Percentiles rank a stretch among this genome's conserved stretches.
phyloP scores from a whole-genome alignment of 805 yeast genomes.

The Kodamaea kakaduensis region DNA sequence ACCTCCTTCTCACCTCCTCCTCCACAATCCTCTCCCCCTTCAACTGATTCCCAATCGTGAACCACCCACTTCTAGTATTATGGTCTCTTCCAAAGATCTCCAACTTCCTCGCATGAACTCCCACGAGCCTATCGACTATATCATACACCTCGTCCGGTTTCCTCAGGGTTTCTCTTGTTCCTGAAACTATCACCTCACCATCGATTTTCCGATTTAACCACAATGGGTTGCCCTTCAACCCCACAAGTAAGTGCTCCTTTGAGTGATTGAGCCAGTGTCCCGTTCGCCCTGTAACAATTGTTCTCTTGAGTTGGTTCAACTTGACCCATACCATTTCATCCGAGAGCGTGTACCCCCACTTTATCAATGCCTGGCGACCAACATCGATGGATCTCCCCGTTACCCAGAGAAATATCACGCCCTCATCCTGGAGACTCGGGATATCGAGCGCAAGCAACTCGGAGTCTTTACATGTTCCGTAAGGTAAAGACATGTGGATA shows the following conservation, averaged over 20 bases:
- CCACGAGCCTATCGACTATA: slow-evolving; percentile 80
- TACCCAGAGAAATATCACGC: slow-evolving; percentile 84
- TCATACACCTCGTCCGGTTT: slow-evolving; percentile 90
- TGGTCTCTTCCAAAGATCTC: slow-evolving; percentile 89
- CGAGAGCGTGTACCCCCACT: slow-evolving; percentile 77
- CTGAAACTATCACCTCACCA: slow-evolving; percentile 71
- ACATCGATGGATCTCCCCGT: slow-evolving; percentile 91
- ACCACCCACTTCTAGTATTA: slow-evolving; percentile 87
- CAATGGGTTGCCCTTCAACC: slow-evolving; percentile 71
- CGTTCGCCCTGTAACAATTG: slow-evolving; percentile 92
- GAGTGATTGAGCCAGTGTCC: slow-evolving; percentile 98
- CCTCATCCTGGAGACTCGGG: slow-evolving; percentile 73
- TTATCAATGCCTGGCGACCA: slow-evolving; percentile 69
- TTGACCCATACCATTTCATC: slow-evolving; percentile 91
- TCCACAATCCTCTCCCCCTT: slow-evolving; percentile 57
- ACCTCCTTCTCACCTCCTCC: slow-evolving; percentile 47
- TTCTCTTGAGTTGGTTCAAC: slow-evolving; percentile 79
- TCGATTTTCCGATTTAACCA: slow-evolving; percentile 71
- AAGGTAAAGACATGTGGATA: slow-evolving; percentile 82
- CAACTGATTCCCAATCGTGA: slow-evolving; percentile 76
- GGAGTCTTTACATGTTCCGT: slow-evolving; percentile 72
- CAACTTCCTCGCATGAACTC: slow-evolving; percentile 68
- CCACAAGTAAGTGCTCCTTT: slow-evolving; percentile 84
- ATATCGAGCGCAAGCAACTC: slow-evolving; percentile 68
- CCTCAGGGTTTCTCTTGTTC: slow-evolving; percentile 82